These are phyloP conservation scores for Sporobolomyces phaffii DNA, from an alignment of 768 basidiomycete species.

Conservation along the genomic window DNA sequence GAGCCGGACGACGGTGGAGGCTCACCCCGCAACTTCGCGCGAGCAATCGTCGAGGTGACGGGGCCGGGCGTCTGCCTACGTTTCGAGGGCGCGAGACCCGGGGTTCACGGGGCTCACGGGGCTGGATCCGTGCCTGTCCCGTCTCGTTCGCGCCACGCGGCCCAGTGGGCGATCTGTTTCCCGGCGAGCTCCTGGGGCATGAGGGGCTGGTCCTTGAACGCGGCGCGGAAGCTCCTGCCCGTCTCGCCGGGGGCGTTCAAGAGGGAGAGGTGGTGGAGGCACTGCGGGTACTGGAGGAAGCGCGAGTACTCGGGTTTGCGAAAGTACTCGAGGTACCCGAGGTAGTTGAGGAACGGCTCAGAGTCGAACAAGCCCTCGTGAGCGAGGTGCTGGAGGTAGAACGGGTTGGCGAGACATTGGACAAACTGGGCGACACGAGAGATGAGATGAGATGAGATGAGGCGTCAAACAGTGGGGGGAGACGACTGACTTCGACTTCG, in stretches of 20 bases:
- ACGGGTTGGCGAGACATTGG: conserved; percentile 34
- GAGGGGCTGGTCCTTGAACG: conserved; percentile 25
- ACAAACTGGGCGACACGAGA: conserved; percentile 27
- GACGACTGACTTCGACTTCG: conserved; percentile 37
- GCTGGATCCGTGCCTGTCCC: no score
- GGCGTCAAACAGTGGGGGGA: background rate
- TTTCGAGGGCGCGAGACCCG: no score
- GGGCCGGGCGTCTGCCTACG: no score
- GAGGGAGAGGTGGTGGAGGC: conserved; percentile 36
- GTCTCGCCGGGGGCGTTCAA: conserved; percentile 14
- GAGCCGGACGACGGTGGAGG: no score
- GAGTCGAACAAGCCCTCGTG: conserved; percentile 36
- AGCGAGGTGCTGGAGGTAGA: conserved; percentile 40
- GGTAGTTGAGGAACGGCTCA: conserved; percentile 39
- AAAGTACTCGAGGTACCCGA: conserved; percentile 39
- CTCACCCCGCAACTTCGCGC: no score
- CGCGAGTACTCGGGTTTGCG: conserved; percentile 28
- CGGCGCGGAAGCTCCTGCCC: conserved; percentile 21
- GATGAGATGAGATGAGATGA: background rate
- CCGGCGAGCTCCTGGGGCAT: conserved; percentile 35
- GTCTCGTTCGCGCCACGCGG: conserved; percentile 36
- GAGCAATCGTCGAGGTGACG: no score
- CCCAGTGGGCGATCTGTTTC: conserved; percentile 39
- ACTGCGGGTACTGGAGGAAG: conserved; percentile 41
- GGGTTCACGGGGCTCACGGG: no score